phyloP scores from a whole-genome alignment of 148 eudicot genomes.

The Drosera capensis region DNA sequence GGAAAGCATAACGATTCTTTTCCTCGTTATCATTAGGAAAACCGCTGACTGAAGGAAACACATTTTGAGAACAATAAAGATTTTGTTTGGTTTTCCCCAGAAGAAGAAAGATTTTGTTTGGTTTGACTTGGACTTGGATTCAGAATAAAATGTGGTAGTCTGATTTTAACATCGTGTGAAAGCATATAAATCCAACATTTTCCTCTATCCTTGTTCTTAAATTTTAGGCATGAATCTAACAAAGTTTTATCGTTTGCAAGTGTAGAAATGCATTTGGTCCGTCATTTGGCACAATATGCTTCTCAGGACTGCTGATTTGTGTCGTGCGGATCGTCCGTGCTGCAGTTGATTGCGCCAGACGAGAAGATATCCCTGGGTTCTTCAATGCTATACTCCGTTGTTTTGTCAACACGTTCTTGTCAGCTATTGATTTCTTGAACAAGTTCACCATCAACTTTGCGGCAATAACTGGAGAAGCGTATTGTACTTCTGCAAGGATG shows the following conservation, averaged over 20 bases:
- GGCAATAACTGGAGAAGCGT: slow-evolving; percentile 95
- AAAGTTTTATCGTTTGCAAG: neutral
- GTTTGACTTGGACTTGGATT: too few relatives aligned
- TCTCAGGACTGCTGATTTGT: slow-evolving; percentile 65
- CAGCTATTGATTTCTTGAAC: slow-evolving; percentile 68
- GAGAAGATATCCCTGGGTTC: slow-evolving; percentile 55
- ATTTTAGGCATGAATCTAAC: neutral
- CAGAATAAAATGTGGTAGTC: too few relatives aligned
- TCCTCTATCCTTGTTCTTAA: too few relatives aligned
- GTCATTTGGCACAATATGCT: slow-evolving; percentile 82
- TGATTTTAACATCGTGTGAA: too few relatives aligned
- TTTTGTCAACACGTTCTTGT: slow-evolving; percentile 45
- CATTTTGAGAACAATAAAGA: too few relatives aligned
- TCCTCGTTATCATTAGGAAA: too few relatives aligned
- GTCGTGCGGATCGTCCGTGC: slow-evolving; percentile 68
- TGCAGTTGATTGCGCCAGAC: slow-evolving; percentile 71
- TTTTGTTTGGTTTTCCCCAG: too few relatives aligned
- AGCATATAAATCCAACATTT: too few relatives aligned
- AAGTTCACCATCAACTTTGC: slow-evolving; percentile 90
- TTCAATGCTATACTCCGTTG: slow-evolving; percentile 53
- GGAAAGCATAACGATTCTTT: too few relatives aligned
- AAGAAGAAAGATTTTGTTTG: too few relatives aligned
- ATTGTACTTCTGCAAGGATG: slow-evolving; percentile 77
- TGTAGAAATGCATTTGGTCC: slow-evolving; percentile 96
- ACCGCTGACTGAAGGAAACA: too few relatives aligned